These are phyloP conservation scores for Cutaneotrichosporon dermatis DNA, from an alignment of 1,284 basidiomycete species.

Conservation along the genomic window DNA sequence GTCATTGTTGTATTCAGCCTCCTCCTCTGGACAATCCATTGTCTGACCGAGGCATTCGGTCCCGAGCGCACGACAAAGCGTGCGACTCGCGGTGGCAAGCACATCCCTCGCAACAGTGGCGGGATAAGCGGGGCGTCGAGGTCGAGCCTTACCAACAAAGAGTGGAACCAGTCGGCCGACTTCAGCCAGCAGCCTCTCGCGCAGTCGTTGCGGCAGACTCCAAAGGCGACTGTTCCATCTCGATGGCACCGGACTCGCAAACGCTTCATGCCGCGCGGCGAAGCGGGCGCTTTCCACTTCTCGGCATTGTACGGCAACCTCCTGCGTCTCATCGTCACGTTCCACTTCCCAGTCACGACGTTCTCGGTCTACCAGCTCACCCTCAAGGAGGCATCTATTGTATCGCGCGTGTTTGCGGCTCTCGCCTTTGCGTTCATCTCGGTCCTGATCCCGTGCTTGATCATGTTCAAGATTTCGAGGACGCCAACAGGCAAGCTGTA, in stretches of 20 bases:
- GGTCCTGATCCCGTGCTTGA: constrained; percentile 66
- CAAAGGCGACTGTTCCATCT: background rate
- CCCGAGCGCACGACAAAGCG: constrained; percentile 8
- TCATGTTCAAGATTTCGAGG: constrained; percentile 69
- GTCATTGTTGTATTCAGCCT: constrained; percentile 65
- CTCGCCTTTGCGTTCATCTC: constrained; percentile 67
- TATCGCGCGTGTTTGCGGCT: constrained; percentile 45
- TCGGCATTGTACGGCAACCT: constrained; percentile 68
- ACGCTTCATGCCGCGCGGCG: constrained; percentile 46
- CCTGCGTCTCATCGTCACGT: constrained; percentile 78
- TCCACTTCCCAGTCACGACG: constrained; percentile 88
- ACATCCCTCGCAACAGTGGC: background rate
- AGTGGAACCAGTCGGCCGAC: constrained; percentile 18
- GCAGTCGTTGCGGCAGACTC: constrained; percentile 5
- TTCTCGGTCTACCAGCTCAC: constrained; percentile 85
- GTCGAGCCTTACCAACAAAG: constrained; percentile 16
- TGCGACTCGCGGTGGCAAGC: background rate
- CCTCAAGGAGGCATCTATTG: constrained; percentile 54
- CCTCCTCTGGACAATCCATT: constrained; percentile 67
- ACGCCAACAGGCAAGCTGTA: constrained; percentile 86
- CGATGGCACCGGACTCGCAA: constrained; percentile 38
- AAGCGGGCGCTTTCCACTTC: constrained; percentile 49
- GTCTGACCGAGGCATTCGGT: constrained; percentile 29
- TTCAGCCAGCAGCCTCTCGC: constrained; percentile 9
- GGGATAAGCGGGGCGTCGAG: constrained; percentile 6